Percentiles rank a stretch among this genome's conserved stretches.
Conservation (phyloP, 148 eudicot genomes). For the Pouteria glomerata region DNA sequence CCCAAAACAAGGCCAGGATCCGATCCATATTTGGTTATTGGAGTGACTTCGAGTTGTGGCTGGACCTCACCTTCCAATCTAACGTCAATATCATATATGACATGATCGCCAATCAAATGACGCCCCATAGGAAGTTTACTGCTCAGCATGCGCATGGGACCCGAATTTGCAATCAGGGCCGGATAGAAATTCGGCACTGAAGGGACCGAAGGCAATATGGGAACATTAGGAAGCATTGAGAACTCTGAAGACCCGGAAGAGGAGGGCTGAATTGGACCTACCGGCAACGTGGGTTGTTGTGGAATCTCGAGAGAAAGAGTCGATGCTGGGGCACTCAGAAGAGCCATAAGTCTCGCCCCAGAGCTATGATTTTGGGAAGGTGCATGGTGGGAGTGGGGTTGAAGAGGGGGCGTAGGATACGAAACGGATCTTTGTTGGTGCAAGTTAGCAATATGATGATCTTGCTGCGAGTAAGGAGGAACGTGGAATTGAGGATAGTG, state of each 20-base stretch:
- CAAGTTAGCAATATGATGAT: slow-evolving; percentile 27
- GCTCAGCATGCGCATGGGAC: slow-evolving; percentile 63
- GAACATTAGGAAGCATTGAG: slow-evolving; percentile 15
- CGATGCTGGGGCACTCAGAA: slow-evolving; percentile 45
- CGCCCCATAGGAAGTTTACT: slow-evolving; percentile 83
- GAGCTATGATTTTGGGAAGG: slow-evolving; percentile 42
- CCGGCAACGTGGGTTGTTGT: slow-evolving; percentile 23
- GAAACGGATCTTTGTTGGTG: slow-evolving; percentile 51
- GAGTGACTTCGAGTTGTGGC: slow-evolving; percentile 96
- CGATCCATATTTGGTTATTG: slow-evolving; percentile 86
- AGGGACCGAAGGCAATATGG: slow-evolving; percentile 14
- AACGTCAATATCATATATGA: slow-evolving; percentile 70
- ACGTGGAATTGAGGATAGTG: slow-evolving; percentile 23
- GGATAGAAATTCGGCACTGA: slow-evolving; percentile 19
- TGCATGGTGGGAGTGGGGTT: slow-evolving; percentile 24
- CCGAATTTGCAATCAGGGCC: slow-evolving; percentile 23
- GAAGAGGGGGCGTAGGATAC: slow-evolving; percentile 53
- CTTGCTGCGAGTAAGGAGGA: slow-evolving; percentile 22
- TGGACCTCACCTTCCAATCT: slow-evolving; percentile 85
- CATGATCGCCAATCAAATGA: slow-evolving; percentile 59
- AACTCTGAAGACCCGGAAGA: slow-evolving; percentile 42
- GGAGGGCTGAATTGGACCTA: slow-evolving; percentile 29
- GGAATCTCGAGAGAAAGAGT: slow-evolving; percentile 30
- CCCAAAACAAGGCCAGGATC: slow-evolving; percentile 90
- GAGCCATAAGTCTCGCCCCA: slow-evolving; percentile 71